Conservation (phyloP, 768 basidiomycete species). For the Hemileccinum impolitum region DNA sequence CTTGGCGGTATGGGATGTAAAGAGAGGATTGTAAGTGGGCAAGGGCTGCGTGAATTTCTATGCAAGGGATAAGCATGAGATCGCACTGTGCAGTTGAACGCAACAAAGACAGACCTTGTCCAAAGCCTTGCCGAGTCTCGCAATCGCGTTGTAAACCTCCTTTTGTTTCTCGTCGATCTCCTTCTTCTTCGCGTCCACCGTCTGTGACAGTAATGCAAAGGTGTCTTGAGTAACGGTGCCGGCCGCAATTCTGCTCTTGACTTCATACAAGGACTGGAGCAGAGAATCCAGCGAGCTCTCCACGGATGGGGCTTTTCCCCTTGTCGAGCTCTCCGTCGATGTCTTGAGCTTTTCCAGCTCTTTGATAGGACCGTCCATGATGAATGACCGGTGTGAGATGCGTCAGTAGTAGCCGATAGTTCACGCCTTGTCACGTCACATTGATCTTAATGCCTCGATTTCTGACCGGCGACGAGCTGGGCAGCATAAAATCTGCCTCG, state of each 20-base stretch:
- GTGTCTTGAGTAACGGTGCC: slow-evolving; percentile 48
- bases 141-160: slow-evolving; percentile 76
- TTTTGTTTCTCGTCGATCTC: slow-evolving; percentile 87
- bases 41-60: slow-evolving; percentile 60
- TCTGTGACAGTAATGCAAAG: slow-evolving; percentile 48
- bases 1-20: slow-evolving; percentile 56
- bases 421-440: slow-evolving; percentile 21
- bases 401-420: not conserved
- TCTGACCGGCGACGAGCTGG: slow-evolving; percentile 75
- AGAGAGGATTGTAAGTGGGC: slow-evolving; percentile 66
- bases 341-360: slow-evolving; percentile 78
- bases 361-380: slow-evolving; percentile 74
- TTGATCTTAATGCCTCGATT: slow-evolving; percentile 55
- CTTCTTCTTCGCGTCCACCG: slow-evolving; percentile 71
- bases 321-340: slow-evolving; percentile 43
- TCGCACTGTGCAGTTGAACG: not conserved
- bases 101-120: slow-evolving; percentile 68
- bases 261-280: slow-evolving; percentile 52
- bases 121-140: slow-evolving; percentile 77
- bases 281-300: slow-evolving; percentile 63
- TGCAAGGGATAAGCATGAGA: slow-evolving; percentile 7
- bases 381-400: slow-evolving; percentile 7
- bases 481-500: slow-evolving; percentile 61
- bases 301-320: slow-evolving; percentile 54
- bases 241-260: slow-evolving; percentile 49